Base-by-base conservation (phyloP, 306 rosid species). In the Hippophae tibetana region DNA sequence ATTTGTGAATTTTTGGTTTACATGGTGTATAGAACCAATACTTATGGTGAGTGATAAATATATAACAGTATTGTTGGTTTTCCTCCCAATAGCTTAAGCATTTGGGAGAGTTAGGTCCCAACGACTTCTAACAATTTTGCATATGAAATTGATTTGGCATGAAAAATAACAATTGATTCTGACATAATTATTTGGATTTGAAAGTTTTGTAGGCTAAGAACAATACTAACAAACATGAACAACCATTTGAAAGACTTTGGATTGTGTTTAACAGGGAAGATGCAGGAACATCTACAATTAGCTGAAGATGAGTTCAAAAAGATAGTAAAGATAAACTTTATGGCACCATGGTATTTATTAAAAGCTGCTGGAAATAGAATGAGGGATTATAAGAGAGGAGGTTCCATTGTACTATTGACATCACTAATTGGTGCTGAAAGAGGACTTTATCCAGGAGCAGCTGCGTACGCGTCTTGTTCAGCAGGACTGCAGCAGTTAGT, bases 401-500 rank as follows among this genome's bases (percentile, higher is more conserved):
- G 98, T n/a, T 90, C 98, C 60, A 73, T 90, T 40, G 54, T 90
- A 44, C 70, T 87, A 42, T 7, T 87, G 51, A 81, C 95, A 12
- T 73, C 95, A 4, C 72, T 90, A 1, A 42, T 64, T 41, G 98
- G 98, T 54, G 68, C 81, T 10, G 84, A 83, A 64, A 83, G 98
- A 67, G 96, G 95, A 23, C 52, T 90, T 54, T 78, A 90, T 73
- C 80, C 77, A 0, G 96, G 98, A 43, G 85, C 86, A 65, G 86
- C 92, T 13, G 86, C 89, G 5, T 85, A 73, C 63, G 89, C 83
- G 58, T 77, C 92, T 5, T 70, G 79, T 63, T 62, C 74, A 26
- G 98, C 92, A 3, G 96, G 79, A 40, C 56, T 87, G 43, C 89
- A 82, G 72, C 96, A 90, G 63, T 70, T 90, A 71, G 96, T 67